Base-by-base conservation (phyloP, 2,329 filamentous ascomycete genomes). In the Pseudogymnoascus pannorum region DNA sequence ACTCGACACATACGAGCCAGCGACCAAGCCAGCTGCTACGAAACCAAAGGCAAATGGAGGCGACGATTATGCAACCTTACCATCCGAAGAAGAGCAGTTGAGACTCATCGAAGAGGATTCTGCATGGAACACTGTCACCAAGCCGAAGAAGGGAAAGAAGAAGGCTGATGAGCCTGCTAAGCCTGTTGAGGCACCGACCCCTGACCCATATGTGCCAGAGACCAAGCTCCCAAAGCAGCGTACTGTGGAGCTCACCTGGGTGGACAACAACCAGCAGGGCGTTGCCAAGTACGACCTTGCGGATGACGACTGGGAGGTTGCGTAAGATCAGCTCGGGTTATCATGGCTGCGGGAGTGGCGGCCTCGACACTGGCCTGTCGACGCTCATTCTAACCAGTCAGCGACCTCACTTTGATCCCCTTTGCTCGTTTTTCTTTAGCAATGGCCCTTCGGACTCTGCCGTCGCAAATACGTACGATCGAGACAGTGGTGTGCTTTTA, bases 61-160 rank as follows among this genome's bases (percentile, higher is more conserved):
- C 16, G 63, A 65, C 58, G 58, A 60, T 26, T 58, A 58, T 26
- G 57, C 57, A 4, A 14, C 24, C 58, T 38, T 84, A 1, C 81
- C 81, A 2, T 85, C 83, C 0, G 83, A 86, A 71, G 83, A 87
- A 72, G 81, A 86, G 72, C 83, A 86, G 74, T 75, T 86, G 66
- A 78, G 85, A 73, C 75, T 81, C 70, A 76, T 84, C 61, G 75
- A 75, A 18, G 76, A 80, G 26, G 75, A 80, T 57, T 72, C 73
- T 20, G 71, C 74, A 16, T 87, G 85, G 84, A 84, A 76, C 71
- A 84, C 84, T 31, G 85, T 87, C 58, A 75, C 75, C 64, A 73
- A 72, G 20, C 79, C 77, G 69, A 73, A 73, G 69, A 75, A 75
- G 71, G 77, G 76, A 71, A 75, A 72, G 61, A 67, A 66, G 63